Conservation (phyloP, 2,329 filamentous ascomycete species). For the Xylaria multiplex region DNA sequence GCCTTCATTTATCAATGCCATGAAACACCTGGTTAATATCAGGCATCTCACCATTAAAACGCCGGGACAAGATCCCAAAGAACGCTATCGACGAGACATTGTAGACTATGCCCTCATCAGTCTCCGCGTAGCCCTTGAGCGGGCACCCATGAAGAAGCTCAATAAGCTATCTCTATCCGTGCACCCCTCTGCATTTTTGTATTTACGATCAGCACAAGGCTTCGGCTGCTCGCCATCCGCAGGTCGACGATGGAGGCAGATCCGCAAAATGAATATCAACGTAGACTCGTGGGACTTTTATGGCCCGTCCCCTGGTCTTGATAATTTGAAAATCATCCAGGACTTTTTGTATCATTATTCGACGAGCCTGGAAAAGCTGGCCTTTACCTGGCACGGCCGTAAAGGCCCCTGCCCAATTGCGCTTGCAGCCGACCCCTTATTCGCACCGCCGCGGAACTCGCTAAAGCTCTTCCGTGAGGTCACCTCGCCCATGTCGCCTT, state of each 20-base stretch:
- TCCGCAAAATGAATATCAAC: conserved; percentile 76
- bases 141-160: conserved; percentile 72
- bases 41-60: conserved; percentile 80
- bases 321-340: conserved; percentile 82
- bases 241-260: conserved; percentile 78
- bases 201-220: conserved; percentile 78
- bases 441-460: conserved; percentile 63
- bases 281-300: conserved; percentile 76
- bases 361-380: conserved; percentile 72
- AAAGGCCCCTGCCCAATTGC: conserved; percentile 80
- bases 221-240: conserved; percentile 80
- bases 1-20: conserved; percentile 80
- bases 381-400: conserved; percentile 79
- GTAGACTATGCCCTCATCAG: conserved; percentile 93
- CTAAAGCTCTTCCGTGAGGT: conserved; percentile 72
- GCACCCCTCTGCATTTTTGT: conserved; percentile 79
- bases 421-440: conserved; percentile 75
- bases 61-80: conserved; percentile 73
- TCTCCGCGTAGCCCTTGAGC: conserved; percentile 83
- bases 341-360: conserved; percentile 80
- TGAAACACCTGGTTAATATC: conserved; percentile 75
- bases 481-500: conserved; percentile 71
- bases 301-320: conserved; percentile 66
- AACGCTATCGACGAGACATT: conserved; percentile 78
- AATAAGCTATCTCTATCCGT: conserved; percentile 77